Evolutionary conservation across 2,329 filamentous ascomycete species (phyloP).

Genomic region (Myriosclerotinia curreyana): DNA sequence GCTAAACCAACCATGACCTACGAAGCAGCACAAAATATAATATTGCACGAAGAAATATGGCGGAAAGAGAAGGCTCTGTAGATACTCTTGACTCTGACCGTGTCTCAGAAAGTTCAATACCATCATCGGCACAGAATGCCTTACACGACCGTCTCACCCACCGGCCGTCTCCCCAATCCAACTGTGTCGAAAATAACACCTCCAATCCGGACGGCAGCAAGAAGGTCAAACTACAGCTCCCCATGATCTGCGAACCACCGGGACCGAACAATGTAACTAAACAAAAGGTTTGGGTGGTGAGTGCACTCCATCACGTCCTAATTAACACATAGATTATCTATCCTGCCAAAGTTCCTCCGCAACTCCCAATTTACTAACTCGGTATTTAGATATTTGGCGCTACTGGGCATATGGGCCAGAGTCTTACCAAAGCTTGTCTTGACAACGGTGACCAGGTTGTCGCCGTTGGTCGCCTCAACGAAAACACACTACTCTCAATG

Average conservation of each 20-base stretch:
- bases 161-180: conserved; percentile 28
- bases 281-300: conserved; percentile 84
- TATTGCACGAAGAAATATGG: too few relatives aligned
- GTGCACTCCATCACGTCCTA: conserved; percentile 37
- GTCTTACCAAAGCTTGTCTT: conserved; percentile 78
- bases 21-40: not conserved
- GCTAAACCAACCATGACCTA: not conserved
- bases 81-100: not conserved
- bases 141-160: not conserved
- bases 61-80: not conserved
- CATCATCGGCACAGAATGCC: not conserved
- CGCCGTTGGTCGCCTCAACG: conserved; percentile 78
- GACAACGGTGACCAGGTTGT: conserved; percentile 78
- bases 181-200: conserved; percentile 14
- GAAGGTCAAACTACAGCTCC: conserved; percentile 58
- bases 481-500: conserved; percentile 72
- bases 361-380: conserved; percentile 10
- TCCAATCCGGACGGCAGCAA: conserved; percentile 23
- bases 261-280: conserved; percentile 65
- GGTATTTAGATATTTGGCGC: conserved; percentile 75
- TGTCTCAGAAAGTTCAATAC: not conserved
- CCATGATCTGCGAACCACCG: conserved; percentile 83
- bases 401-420: conserved; percentile 95
- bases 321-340: not conserved
- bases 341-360: too few relatives aligned